phyloP scores from a whole-genome alignment of 768 basidiomycete species.

The Russula sp. region DNA sequence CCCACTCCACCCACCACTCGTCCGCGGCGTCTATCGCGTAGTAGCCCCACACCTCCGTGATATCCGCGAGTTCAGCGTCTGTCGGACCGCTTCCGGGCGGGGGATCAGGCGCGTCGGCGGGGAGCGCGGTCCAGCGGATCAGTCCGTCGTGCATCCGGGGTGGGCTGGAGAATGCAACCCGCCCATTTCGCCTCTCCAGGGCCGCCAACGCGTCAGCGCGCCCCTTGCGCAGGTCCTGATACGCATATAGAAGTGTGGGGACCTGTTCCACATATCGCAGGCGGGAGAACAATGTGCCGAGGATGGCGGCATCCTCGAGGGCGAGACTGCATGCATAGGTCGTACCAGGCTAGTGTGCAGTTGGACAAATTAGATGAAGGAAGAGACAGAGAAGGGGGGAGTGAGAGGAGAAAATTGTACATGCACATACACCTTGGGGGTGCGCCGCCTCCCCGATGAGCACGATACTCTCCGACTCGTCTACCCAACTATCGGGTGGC shows the following conservation, averaged over 20 bases:
- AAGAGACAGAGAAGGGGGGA: not conserved
- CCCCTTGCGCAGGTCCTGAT: slow-evolving; percentile 26
- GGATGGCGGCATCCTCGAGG: slow-evolving; percentile 30
- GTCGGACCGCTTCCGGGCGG: slow-evolving; percentile 3
- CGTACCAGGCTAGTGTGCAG: slow-evolving; percentile 31
- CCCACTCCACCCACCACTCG: slow-evolving; percentile 24
- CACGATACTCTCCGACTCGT: slow-evolving; percentile 31
- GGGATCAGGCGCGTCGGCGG: not conserved
- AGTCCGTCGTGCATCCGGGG: slow-evolving; percentile 7
- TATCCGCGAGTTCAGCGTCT: slow-evolving; percentile 16
- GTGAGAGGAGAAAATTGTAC: not conserved
- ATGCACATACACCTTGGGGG: slow-evolving; percentile 28
- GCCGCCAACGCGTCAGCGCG: slow-evolving; percentile 19
- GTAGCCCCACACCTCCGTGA: slow-evolving; percentile 19
- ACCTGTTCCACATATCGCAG: slow-evolving; percentile 25
- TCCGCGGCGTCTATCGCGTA: slow-evolving; percentile 21
- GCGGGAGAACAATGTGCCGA: slow-evolving; percentile 30
- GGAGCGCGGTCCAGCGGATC: slow-evolving; percentile 9
- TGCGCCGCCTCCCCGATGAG: slow-evolving; percentile 36
- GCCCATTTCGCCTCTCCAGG: slow-evolving; percentile 9
- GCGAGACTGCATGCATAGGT: slow-evolving; percentile 28
- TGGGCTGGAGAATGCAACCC: slow-evolving; percentile 2
- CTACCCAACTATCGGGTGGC: slow-evolving; percentile 36
- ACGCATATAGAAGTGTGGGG: slow-evolving; percentile 27
- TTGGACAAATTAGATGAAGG: not conserved